phyloP scores from a whole-genome alignment of 2,329 filamentous ascomycete species.

The Verticillium dahliae region DNA sequence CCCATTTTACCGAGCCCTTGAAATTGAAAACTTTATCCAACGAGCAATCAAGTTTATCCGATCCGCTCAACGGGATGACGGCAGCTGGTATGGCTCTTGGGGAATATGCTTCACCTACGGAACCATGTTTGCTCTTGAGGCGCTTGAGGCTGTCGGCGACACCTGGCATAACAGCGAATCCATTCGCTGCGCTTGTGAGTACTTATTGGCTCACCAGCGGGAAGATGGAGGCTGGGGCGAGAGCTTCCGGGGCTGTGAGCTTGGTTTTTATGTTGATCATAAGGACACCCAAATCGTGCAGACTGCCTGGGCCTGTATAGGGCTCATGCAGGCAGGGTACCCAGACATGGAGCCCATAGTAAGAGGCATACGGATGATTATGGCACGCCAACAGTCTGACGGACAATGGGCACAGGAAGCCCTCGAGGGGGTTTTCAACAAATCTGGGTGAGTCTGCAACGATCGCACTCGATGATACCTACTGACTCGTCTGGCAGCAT shows the following conservation, averaged over 20 bases:
- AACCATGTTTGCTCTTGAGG: slow-evolving; percentile 91
- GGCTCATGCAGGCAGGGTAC: slow-evolving; percentile 74
- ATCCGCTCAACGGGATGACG: slow-evolving; percentile 67
- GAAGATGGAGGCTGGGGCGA: slow-evolving; percentile 95
- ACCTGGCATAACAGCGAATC: slow-evolving; percentile 67
- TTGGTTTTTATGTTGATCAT: slow-evolving; percentile 68
- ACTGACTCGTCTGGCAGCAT: slow-evolving; percentile 60
- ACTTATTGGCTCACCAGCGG: slow-evolving; percentile 78
- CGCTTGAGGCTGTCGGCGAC: slow-evolving; percentile 74
- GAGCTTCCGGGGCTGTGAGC: slow-evolving; percentile 81
- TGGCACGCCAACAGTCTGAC: slow-evolving; percentile 77
- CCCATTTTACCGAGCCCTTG: slow-evolving; percentile 69
- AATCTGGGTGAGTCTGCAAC: slow-evolving; percentile 27
- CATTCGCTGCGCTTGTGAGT: slow-evolving; percentile 72
- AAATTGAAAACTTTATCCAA: slow-evolving; percentile 67
- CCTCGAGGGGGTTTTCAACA: slow-evolving; percentile 98
- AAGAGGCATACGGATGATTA: slow-evolving; percentile 72
- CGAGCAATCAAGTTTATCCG: slow-evolving; percentile 80
- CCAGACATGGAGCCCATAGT: slow-evolving; percentile 67
- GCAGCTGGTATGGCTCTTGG: slow-evolving; percentile 98
- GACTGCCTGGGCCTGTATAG: slow-evolving; percentile 86
- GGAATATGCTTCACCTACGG: slow-evolving; percentile 98
- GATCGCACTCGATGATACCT: too few relatives aligned
- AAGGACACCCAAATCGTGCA: slow-evolving; percentile 83
- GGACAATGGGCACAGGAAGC: slow-evolving; percentile 94